Base-by-base conservation (phyloP, 2,329 filamentous ascomycete genomes). In the Aspergillus felis region DNA sequence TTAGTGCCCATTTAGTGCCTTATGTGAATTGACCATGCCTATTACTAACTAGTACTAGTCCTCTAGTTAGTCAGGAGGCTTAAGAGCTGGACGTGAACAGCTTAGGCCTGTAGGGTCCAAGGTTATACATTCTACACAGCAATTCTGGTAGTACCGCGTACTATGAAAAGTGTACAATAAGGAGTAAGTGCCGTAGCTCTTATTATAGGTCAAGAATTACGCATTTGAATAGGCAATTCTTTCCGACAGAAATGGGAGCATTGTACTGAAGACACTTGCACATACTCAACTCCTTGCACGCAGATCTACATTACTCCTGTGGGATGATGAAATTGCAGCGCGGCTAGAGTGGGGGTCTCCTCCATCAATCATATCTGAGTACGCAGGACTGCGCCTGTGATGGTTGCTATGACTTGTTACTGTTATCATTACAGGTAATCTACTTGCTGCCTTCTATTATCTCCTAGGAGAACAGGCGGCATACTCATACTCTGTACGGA, bases 261-360 rank as follows among this genome's bases (percentile, higher is more conserved):
- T 47, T 47, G 41, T 22, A 22, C 41, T 8, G 42, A 22, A 46
- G 42, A 20, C 12, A 4, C 4, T 9, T 46, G 8, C 32, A 17
- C 32, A 22, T 20, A 46, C 42, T 22, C 42, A 17, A 46, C 20
- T 22, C 42, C 42, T 46, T 53, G 27, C 24, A 10, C 12, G 38
- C 7, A 5, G 47, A 41, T 55, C 32, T 55, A 32, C 29, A 55
- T 55, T 24, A 47, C 53, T 32, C 24, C 50, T 50, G 32, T 50
- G 28, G 4, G 53, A 55, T 55, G 53, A 55, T 55, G 53, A 55
- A 55, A 55, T 50, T 55, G 29, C 24, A 55, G 50, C 46, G 44
- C 46, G 46, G 47, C 47, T 50, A 48, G 50, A 50, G 53, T 55
- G 53, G 53, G 47, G 32, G 5, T 14, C 14, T 17, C 14, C 14